phyloP scores from a whole-genome alignment of 2,329 filamentous ascomycete species.

The Niveomyces coronatus region DNA sequence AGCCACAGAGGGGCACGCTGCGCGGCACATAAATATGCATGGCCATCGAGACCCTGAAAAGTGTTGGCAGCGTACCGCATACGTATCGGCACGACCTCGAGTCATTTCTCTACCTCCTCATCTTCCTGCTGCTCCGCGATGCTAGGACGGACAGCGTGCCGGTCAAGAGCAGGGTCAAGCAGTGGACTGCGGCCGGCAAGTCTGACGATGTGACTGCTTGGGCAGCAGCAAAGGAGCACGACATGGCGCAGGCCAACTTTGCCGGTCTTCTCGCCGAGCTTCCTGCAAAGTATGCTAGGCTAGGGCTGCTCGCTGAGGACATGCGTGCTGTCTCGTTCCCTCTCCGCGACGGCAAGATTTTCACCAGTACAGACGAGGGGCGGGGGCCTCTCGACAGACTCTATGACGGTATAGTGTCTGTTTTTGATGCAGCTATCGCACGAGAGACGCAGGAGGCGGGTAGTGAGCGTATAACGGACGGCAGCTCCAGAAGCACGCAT shows the following conservation, averaged over 20 bases:
- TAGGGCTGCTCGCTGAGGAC: neutral
- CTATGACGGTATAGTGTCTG: neutral
- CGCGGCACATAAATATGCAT: constrained; percentile 15
- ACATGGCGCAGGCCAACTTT: neutral
- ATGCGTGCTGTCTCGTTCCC: neutral
- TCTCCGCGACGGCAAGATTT: neutral
- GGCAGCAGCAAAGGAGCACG: too few species aligned
- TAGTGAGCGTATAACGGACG: too few species aligned
- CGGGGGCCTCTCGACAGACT: neutral
- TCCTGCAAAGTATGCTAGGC: neutral
- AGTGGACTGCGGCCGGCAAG: neutral
- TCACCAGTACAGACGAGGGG: constrained; percentile 28
- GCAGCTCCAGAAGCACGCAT: too few species aligned
- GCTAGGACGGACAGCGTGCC: neutral
- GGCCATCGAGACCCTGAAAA: constrained; percentile 15
- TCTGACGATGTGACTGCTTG: neutral
- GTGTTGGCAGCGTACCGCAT: neutral
- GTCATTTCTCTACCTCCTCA: constrained; percentile 19
- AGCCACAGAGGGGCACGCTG: constrained; percentile 7
- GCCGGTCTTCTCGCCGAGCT: neutral
- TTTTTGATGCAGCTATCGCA: neutral
- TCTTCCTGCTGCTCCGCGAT: constrained; percentile 9
- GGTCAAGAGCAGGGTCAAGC: neutral
- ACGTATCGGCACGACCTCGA: constrained; percentile 20
- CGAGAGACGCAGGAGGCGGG: neutral